phyloP scores from a whole-genome alignment of 2,329 filamentous ascomycete genomes.

The Talaromyces sp. region DNA sequence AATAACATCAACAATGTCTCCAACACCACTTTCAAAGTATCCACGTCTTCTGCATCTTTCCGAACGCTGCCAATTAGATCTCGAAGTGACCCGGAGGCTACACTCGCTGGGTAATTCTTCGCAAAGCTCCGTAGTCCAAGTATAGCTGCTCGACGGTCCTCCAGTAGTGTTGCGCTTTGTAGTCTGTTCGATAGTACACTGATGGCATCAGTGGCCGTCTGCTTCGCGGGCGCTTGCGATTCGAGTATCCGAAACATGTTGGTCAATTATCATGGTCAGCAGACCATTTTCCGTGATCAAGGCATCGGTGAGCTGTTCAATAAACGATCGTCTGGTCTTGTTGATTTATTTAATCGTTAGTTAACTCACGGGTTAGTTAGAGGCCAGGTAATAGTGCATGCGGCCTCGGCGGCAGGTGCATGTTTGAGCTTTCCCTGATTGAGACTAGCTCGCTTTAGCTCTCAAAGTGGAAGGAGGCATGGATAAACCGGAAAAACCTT shows the following conservation, averaged over 20 bases:
- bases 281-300: conserved; percentile 24
- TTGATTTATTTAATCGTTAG: neutral
- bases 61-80: conserved; percentile 80
- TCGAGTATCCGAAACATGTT: conserved; percentile 60
- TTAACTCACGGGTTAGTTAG: neutral
- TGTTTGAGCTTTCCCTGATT: conserved; percentile 17
- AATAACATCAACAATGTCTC: conserved; percentile 96
- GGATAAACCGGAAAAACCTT: conserved; percentile 19
- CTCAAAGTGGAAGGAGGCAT: neutral
- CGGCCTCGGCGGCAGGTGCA: neutral
- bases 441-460: neutral
- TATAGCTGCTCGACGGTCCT: conserved; percentile 91
- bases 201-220: conserved; percentile 94
- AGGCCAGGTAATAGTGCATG: conserved; percentile 19
- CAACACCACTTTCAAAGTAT: conserved; percentile 90
- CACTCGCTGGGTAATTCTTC: conserved; percentile 92
- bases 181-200: conserved; percentile 83
- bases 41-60: conserved; percentile 89
- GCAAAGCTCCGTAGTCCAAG: conserved; percentile 91
- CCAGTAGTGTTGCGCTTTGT: conserved; percentile 83
- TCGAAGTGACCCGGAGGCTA: conserved; percentile 87
- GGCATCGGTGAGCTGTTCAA: conserved; percentile 13
- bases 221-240: conserved; percentile 81
- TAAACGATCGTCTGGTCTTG: neutral
- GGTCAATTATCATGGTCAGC: conserved; percentile 44